Evolutionary conservation across 1,139 yeast genomes (phyloP), one percentile per base, ranked within the genome.

Genomic region (Magnusiomyces fungicola): DNA sequence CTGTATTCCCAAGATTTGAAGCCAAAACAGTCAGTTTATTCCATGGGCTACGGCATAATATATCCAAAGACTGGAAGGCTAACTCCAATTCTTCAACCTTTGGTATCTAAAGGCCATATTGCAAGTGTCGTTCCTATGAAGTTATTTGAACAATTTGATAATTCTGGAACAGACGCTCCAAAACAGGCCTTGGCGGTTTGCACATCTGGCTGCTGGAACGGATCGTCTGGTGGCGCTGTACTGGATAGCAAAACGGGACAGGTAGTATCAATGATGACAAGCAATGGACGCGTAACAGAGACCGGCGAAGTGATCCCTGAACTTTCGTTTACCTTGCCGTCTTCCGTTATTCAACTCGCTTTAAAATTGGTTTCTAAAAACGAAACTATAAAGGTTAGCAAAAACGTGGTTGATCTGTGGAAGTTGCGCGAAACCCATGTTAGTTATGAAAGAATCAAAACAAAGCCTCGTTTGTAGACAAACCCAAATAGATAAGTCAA

Each of bases 161-260:
- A 34, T 19, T 18, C 38, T 5, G 23, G 6, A 6, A 18, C 9
- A 7, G 10, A n/a, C 10, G 22, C 21, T 2, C 41, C 38, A 6
- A 47, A 56, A 2, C 65, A 69, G 0, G 68, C 74, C 0, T 61
- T 83, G 64, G 56, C 80, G 1, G 66, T 81, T 0, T 69, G 80
- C 0, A 75, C 85, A 0, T 75, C 86, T 0, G 73, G 80, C 10
- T 82, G 88, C 63, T 83, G 88, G 87, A 81, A 82, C 58, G 90
- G 90, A 0, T 81, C 88, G 1, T 79, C 85, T 1, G 90, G 90
- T 0, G 90, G 90, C 0, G 87, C 82, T 0, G 61, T 81, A 2
- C 70, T 78, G 50, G 68, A 70, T 49, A 43, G 52, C 2, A 45
- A 57, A 0, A 47, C 50, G 19, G 63, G 68, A 16, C 63, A 69